Conservation (phyloP, 1,139 yeast species). For the Yamadazyma epiphylla region DNA sequence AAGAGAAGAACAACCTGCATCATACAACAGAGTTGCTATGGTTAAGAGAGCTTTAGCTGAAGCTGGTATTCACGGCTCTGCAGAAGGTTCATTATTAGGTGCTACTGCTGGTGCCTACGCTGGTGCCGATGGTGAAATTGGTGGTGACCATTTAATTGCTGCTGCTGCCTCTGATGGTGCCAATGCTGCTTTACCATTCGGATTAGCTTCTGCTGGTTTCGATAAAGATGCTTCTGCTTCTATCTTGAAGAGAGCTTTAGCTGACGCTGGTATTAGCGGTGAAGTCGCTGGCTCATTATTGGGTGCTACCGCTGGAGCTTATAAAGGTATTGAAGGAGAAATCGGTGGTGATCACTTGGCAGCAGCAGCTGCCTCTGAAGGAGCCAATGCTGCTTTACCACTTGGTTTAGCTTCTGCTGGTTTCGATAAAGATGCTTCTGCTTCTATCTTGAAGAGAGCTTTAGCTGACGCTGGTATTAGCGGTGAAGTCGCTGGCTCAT, state of each 20-base stretch:
- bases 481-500: background rate
- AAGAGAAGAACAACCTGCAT: conserved; percentile 6
- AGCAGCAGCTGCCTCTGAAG: conserved; percentile 3
- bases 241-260: conserved; percentile 11
- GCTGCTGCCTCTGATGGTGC: conserved; percentile 11
- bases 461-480: background rate
- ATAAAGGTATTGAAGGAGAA: conserved; percentile 7
- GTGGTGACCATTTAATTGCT: conserved; percentile 11
- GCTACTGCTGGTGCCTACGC: conserved; percentile 7
- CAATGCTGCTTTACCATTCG: conserved; percentile 8
- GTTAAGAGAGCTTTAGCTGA: conserved; percentile 8
- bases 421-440: conserved; percentile 6
- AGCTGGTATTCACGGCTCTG: conserved; percentile 13
- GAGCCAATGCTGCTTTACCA: conserved; percentile 7
- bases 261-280: conserved; percentile 1
- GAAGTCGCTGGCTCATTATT: conserved; percentile 3
- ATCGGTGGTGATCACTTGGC: conserved; percentile 5
- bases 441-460: conserved; percentile 3
- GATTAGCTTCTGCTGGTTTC: conserved; percentile 7
- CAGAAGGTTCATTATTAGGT: conserved; percentile 9
- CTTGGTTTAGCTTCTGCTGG: conserved; percentile 2
- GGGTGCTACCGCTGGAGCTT: conserved; percentile 3
- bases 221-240: conserved; percentile 8
- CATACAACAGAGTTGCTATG: conserved; percentile 10
- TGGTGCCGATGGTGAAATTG: conserved; percentile 9